Percentiles rank a stretch among this genome's conserved stretches.
Conservation (phyloP, 306 rosid genomes). For the Cajanus cajan region DNA sequence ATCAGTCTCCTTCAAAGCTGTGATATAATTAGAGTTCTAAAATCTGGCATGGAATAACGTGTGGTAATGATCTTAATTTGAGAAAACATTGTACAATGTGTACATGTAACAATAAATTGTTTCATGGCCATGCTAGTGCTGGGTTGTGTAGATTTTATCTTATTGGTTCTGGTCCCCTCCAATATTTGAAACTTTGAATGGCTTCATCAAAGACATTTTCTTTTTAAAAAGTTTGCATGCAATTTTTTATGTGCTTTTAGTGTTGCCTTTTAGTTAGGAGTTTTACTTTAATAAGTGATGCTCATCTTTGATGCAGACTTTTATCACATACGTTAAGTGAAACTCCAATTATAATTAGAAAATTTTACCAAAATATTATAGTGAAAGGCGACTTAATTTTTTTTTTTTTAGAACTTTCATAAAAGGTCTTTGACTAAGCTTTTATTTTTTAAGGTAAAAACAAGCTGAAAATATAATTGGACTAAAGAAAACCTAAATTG, state of each 20-base stretch:
- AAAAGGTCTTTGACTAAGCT: too few species aligned
- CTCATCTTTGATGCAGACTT: background rate
- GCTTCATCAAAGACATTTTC: background rate
- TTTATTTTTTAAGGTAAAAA: too few species aligned
- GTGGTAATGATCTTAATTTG: background rate
- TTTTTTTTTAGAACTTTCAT: too few species aligned
- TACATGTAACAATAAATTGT: background rate
- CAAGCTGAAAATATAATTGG: too few species aligned
- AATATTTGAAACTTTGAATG: background rate
- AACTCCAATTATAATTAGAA: too few species aligned
- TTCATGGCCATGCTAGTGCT: background rate
- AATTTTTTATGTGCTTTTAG: background rate
- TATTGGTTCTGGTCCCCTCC: background rate
- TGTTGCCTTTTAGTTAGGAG: background rate
- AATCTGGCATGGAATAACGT: constrained; percentile 5
- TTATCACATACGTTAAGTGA: background rate
- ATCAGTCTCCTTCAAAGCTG: constrained; percentile 74
- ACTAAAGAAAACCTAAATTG: too few species aligned
- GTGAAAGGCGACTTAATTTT: too few species aligned
- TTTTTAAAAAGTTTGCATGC: background rate
- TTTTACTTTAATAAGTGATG: background rate
- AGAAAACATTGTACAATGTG: background rate
- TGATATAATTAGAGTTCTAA: constrained; percentile 36
- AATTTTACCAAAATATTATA: too few species aligned
- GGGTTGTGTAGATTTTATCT: constrained; percentile 11